Conservation (phyloP, 2,329 filamentous ascomycete genomes). For the Aspergillus uvarum region DNA sequence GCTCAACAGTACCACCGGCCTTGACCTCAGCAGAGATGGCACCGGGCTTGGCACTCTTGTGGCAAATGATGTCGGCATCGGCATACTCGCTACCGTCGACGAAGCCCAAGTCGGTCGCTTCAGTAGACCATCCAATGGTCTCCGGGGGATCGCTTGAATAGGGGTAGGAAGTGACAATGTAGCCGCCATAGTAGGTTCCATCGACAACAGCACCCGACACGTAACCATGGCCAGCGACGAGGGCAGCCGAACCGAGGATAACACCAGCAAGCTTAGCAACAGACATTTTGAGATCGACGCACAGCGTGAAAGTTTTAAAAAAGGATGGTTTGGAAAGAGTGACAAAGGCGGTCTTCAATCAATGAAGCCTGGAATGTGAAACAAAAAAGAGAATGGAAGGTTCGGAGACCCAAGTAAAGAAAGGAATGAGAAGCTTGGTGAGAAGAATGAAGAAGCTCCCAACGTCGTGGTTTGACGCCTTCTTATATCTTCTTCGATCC, state of each 20-base stretch:
- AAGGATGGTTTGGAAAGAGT: slow-evolving; percentile 27
- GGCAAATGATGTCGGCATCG: slow-evolving; percentile 60
- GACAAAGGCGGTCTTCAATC: slow-evolving; percentile 34
- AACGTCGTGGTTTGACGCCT: slow-evolving; percentile 6
- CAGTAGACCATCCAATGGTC: slow-evolving; percentile 56
- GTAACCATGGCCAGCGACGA: slow-evolving; percentile 42
- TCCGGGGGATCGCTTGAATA: slow-evolving; percentile 41
- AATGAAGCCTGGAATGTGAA: slow-evolving; percentile 28
- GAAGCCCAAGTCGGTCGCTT: slow-evolving; percentile 55
- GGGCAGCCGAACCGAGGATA: slow-evolving; percentile 35
- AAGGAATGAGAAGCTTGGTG: slow-evolving; percentile 34
- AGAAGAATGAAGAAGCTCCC: slow-evolving; percentile 17
- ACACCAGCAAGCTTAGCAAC: slow-evolving; percentile 34
- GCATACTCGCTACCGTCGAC: slow-evolving; percentile 50
- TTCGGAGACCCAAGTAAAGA: slow-evolving; percentile 27
- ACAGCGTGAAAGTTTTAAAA: slow-evolving; percentile 30
- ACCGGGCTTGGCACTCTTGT: slow-evolving; percentile 56
- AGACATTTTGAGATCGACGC: slow-evolving; percentile 36
- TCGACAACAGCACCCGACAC: slow-evolving; percentile 38
- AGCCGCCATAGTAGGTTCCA: slow-evolving; percentile 42
- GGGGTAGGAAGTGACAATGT: slow-evolving; percentile 37
- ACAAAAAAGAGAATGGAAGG: slow-evolving; percentile 31
- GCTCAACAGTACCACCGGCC: slow-evolving; percentile 59
- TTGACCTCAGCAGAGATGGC: slow-evolving; percentile 54
- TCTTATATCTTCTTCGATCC: slow-evolving; percentile 18